phyloP scores from a whole-genome alignment of 139 green algal species.

The Coccomyxa sp. region DNA sequence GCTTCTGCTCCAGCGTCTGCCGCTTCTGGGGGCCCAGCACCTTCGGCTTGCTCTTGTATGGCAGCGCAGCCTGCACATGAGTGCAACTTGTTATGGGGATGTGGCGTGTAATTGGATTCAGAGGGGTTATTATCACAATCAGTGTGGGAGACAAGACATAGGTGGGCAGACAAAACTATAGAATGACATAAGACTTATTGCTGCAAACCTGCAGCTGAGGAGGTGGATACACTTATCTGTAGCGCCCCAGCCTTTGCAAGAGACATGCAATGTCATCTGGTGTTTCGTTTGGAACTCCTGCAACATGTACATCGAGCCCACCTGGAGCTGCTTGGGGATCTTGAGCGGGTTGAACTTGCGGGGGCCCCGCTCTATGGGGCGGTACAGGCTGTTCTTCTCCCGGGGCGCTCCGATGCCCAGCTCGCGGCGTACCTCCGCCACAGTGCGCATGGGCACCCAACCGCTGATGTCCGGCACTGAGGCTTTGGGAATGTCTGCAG shows the following conservation, averaged over 20 bases:
- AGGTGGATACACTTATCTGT: too few relatives aligned
- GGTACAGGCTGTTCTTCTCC: conserved; percentile 86
- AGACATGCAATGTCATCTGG: too few relatives aligned
- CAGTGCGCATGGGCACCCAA: conserved; percentile 85
- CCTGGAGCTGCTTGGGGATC: conserved; percentile 78
- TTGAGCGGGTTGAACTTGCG: conserved; percentile 91
- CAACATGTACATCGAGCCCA: too few relatives aligned
- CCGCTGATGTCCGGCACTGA: conserved; percentile 13
- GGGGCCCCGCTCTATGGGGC: conserved; percentile 69
- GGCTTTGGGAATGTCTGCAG: too few relatives aligned
- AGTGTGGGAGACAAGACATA: too few relatives aligned
- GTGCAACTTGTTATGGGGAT: not conserved
- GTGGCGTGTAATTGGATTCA: not conserved
- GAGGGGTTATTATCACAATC: too few relatives aligned
- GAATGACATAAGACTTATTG: too few relatives aligned
- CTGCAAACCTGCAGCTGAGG: too few relatives aligned
- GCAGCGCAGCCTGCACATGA: conserved; percentile 65
- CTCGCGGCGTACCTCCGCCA: conserved; percentile 81
- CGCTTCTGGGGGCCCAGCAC: conserved; percentile 55
- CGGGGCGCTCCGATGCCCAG: conserved; percentile 73
- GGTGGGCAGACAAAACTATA: too few relatives aligned
- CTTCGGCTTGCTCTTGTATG: conserved; percentile 96
- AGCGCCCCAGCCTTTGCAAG: too few relatives aligned
- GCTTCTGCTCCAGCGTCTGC: conserved; percentile 78
- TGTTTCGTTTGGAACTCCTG: too few relatives aligned